Conservation (phyloP, 1,139 yeast species). For the Chernovozyma aurita region DNA sequence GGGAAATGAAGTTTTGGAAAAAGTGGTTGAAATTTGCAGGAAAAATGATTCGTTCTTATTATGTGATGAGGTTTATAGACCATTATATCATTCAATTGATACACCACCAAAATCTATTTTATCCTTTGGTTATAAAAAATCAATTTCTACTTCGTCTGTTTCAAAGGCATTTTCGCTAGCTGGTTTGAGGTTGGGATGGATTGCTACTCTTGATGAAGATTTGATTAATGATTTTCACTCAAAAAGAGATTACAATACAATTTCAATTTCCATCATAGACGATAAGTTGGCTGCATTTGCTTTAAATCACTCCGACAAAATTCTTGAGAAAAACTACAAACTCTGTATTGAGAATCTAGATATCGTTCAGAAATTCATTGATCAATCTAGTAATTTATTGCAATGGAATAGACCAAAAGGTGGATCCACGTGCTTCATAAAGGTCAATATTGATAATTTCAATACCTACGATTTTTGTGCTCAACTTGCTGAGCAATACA, state of each 20-base stretch:
- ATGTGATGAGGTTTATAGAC: conserved; percentile 56
- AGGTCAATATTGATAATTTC: conserved; percentile 23
- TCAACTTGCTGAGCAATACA: conserved; percentile 30
- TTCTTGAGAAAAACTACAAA: conserved; percentile 35
- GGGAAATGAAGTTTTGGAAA: conserved; percentile 24
- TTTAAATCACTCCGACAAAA: conserved; percentile 24
- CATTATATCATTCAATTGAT: conserved; percentile 40
- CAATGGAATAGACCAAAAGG: conserved; percentile 43
- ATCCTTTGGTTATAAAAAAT: conserved; percentile 37
- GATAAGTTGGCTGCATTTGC: conserved; percentile 46
- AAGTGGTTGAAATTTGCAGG: conserved; percentile 38
- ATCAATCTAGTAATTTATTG: conserved; percentile 25
- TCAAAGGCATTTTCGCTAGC: conserved; percentile 56
- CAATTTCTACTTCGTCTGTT: conserved; percentile 48
- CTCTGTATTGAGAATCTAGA: conserved; percentile 35
- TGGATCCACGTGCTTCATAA: conserved; percentile 47
- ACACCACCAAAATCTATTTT: conserved; percentile 35
- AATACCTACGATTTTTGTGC: conserved; percentile 30
- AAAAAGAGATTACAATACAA: conserved; percentile 51
- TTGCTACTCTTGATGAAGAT: conserved; percentile 30
- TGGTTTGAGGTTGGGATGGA: conserved; percentile 55
- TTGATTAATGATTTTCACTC: conserved; percentile 30
- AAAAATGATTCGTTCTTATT: conserved; percentile 31
- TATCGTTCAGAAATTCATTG: conserved; percentile 30
- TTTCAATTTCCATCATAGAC: conserved; percentile 46